phyloP scores from a whole-genome alignment of 495 filamentous ascomycete genomes.

The Podospora sp. region DNA sequence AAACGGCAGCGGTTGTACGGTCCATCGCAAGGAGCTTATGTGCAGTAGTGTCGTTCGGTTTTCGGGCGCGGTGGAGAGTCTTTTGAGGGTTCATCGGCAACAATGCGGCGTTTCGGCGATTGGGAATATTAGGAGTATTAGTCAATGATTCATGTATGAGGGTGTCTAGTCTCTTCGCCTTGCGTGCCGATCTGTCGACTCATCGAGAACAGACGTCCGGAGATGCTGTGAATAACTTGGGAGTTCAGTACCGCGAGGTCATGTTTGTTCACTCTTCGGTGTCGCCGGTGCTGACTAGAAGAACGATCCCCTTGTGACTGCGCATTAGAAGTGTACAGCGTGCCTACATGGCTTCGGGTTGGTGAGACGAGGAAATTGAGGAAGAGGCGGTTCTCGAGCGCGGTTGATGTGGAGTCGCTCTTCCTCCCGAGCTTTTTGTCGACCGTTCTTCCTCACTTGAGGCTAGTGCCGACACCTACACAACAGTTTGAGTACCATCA shows the following conservation, averaged over 20 bases:
- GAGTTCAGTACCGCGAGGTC: neutral
- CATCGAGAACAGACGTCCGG: neutral
- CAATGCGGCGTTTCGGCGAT: slow-evolving; percentile 4
- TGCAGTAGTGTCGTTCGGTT: slow-evolving; percentile 20
- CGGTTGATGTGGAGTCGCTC: neutral
- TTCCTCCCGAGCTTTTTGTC: neutral
- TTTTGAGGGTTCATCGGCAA: neutral
- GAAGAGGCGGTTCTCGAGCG: neutral
- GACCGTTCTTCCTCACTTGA: neutral
- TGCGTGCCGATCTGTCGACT: neutral
- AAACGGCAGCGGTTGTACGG: slow-evolving; percentile 46
- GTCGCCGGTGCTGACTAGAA: neutral
- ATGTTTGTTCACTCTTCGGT: too few species aligned
- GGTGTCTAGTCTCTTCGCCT: neutral
- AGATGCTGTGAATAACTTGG: neutral
- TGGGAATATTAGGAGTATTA: neutral
- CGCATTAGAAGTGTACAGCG: neutral
- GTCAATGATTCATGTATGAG: neutral
- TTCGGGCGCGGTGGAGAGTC: neutral
- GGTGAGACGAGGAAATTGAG: neutral
- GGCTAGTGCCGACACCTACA: too few species aligned
- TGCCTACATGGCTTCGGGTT: neutral
- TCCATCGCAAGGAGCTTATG: slow-evolving; percentile 27
- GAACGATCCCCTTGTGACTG: too few species aligned
- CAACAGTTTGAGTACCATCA: too few species aligned